phyloP scores from a whole-genome alignment of 2,329 filamentous ascomycete genomes.

The Lomentospora prolificans region DNA sequence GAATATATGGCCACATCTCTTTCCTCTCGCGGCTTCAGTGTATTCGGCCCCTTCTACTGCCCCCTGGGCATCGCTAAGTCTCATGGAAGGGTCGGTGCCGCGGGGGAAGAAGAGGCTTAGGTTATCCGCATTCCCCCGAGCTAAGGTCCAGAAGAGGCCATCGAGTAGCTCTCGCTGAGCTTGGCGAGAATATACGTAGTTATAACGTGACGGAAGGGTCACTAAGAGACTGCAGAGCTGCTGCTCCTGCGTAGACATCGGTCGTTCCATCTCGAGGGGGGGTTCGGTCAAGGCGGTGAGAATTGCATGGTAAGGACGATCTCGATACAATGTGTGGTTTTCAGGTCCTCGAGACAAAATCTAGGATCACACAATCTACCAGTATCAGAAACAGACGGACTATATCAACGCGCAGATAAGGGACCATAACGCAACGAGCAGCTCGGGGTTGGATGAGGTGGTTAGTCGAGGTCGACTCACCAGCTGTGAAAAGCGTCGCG shows the following conservation, averaged over 20 bases:
- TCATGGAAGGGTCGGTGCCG: slow-evolving; percentile 60
- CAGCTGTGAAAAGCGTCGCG: neutral
- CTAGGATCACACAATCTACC: too few species aligned
- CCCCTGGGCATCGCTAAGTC: slow-evolving; percentile 77
- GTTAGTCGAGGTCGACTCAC: too few species aligned
- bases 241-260: slow-evolving; percentile 60
- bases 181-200: slow-evolving; percentile 64
- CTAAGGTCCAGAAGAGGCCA: slow-evolving; percentile 79
- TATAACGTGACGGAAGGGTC: slow-evolving; percentile 62
- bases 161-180: slow-evolving; percentile 65
- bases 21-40: slow-evolving; percentile 80
- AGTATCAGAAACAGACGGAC: neutral
- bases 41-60: slow-evolving; percentile 93
- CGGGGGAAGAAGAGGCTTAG: slow-evolving; percentile 74
- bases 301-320: slow-evolving; percentile 1
- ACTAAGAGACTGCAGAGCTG: slow-evolving; percentile 77
- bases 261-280: slow-evolving; percentile 34
- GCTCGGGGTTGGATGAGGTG: too few species aligned
- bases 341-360: too few species aligned
- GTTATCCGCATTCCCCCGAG: slow-evolving; percentile 63
- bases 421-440: too few species aligned
- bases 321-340: neutral
- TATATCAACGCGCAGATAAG: too few species aligned
- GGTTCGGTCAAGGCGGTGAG: neutral
- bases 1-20: slow-evolving; percentile 96